Evolutionary conservation across 2,329 filamentous ascomycete genomes (phyloP), one percentile per base, ranked within the genome.

Genomic region (Cladophialophora chaetospira): DNA sequence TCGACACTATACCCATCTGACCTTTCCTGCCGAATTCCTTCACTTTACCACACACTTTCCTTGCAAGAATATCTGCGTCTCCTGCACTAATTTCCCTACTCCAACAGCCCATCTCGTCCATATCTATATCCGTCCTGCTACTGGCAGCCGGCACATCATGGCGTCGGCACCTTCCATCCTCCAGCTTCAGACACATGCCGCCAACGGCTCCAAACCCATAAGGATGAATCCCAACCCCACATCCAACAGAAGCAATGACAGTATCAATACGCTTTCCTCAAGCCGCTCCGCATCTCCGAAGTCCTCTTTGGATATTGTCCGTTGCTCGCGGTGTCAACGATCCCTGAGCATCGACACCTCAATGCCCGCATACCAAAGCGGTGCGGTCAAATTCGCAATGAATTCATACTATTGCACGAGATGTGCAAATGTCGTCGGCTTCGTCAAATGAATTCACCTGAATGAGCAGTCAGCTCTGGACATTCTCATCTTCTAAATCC

Each of bases 241-340:
- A 13, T 10, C 57, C 28, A 63, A 57, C 38, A 57, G 45, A 13
- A 65, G 64, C 53, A 51, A 63, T 35, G 63, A 65, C 8, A 63
- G 58, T 47, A 57, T 65, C 55, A 54, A 46, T 23, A 63, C 62
- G 15, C 3, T 57, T 15, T 65, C 65, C 26, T 63, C 63, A 11
- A 62, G 44, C 47, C 50, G 44, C 31, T 62, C 61, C 13, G 47
- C 50, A 13, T 62, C 63, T 21, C 57, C 62, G 17, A 64, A 57
- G 10, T 29, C 52, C 21, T 63, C 65, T 26, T 67, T 76, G 50
- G 74, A 77, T 48, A 72, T 76, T 43, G 74, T 77, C 50, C 75
- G 76, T 49, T 79, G 77, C 64, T 79, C 75, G 11, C 67, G 77
- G 19, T 79, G 77, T 63, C 75, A 78, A 66, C 72, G 75, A 57